Percentiles rank a stretch among this genome's conserved stretches.
These are phyloP conservation scores for Leccinum pachyderme DNA, from an alignment of 1,284 basidiomycete genomes.

Conservation along the genomic window DNA sequence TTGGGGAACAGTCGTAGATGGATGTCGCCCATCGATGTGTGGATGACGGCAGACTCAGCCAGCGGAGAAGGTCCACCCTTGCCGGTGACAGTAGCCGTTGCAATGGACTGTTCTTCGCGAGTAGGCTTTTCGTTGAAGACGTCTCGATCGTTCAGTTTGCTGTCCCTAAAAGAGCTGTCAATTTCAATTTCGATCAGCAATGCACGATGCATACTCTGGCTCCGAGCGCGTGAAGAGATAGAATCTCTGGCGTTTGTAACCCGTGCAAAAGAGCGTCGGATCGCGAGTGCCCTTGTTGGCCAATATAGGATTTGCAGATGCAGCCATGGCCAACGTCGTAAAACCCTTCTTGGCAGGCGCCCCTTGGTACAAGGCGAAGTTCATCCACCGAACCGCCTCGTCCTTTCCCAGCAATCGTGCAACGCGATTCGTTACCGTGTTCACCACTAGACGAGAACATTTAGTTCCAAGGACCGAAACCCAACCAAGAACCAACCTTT, in stretches of 20 bases:
- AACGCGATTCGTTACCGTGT: slow-evolving; percentile 93
- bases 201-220: slow-evolving; percentile 67
- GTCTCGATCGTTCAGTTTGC: slow-evolving; percentile 87
- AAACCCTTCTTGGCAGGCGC: slow-evolving; percentile 85
- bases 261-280: slow-evolving; percentile 92
- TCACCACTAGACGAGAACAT: slow-evolving; percentile 68
- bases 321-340: slow-evolving; percentile 89
- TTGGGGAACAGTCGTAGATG: slow-evolving; percentile 89
- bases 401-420: slow-evolving; percentile 90
- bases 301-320: slow-evolving; percentile 92
- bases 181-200: not conserved
- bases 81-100: slow-evolving; percentile 56
- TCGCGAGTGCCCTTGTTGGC: slow-evolving; percentile 82
- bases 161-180: slow-evolving; percentile 54
- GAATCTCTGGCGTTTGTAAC: slow-evolving; percentile 92
- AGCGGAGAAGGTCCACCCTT: slow-evolving; percentile 61
- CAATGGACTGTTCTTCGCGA: slow-evolving; percentile 92
- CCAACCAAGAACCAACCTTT: slow-evolving; percentile 61
- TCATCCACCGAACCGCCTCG: slow-evolving; percentile 89
- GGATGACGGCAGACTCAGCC: slow-evolving; percentile 82
- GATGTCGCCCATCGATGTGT: slow-evolving; percentile 96
- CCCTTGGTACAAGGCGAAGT: slow-evolving; percentile 90
- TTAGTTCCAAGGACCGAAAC: not conserved
- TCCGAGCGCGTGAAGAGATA: slow-evolving; percentile 94
- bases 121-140: slow-evolving; percentile 99